These are phyloP conservation scores for Vairimorpha necatrix DNA, from an alignment of 371 early-diverging fungal genomes.

Conservation along the genomic window DNA sequence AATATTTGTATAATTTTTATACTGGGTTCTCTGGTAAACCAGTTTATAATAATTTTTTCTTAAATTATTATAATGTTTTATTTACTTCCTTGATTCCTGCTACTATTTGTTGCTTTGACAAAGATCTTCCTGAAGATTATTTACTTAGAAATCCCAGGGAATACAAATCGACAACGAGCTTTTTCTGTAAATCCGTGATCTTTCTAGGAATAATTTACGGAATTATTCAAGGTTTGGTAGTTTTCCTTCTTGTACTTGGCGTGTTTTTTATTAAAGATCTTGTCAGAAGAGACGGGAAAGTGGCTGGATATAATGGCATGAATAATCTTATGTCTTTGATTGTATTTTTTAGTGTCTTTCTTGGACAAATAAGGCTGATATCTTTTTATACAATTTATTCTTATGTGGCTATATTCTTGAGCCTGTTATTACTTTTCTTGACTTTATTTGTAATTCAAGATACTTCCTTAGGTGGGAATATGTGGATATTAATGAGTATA, in stretches of 20 bases:
- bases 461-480: neutral
- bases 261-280: constrained; percentile 34
- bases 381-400: constrained; percentile 36
- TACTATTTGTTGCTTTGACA: constrained; percentile 60
- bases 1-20: constrained; percentile 62
- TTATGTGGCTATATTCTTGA: constrained; percentile 39
- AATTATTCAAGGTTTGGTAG: constrained; percentile 28
- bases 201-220: constrained; percentile 35
- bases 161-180: constrained; percentile 29
- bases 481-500: constrained; percentile 19
- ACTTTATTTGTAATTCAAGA: constrained; percentile 51
- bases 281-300: constrained; percentile 16
- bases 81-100: constrained; percentile 64
- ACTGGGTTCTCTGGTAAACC: constrained; percentile 62
- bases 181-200: constrained; percentile 38
- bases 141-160: constrained; percentile 31
- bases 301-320: constrained; percentile 42
- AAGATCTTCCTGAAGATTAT: constrained; percentile 45
- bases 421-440: constrained; percentile 27
- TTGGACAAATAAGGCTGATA: constrained; percentile 49
- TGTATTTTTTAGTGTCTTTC: constrained; percentile 51
- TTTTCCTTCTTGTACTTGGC: constrained; percentile 30
- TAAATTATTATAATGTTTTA: constrained; percentile 64
- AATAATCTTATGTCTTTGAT: constrained; percentile 46
- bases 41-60: constrained; percentile 61